Percentiles rank a stretch among this genome's conserved stretches.
Conservation (phyloP, 2,329 filamentous ascomycete genomes). For the Talaromyces atroroseus region DNA sequence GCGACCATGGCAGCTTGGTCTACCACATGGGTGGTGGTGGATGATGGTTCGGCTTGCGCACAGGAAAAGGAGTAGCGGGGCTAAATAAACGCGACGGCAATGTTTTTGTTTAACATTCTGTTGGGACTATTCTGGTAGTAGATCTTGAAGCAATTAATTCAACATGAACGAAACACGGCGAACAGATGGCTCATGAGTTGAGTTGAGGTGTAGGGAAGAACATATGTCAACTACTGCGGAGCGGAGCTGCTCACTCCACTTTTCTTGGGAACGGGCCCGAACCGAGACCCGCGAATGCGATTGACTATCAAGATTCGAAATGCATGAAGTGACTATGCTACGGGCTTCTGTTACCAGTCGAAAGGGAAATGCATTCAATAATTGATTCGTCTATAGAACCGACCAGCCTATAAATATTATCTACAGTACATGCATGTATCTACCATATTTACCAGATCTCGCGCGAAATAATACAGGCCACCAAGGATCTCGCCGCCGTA, state of each 20-base stretch:
- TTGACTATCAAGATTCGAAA: too few relatives aligned
- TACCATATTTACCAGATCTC: background rate
- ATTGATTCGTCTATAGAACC: background rate
- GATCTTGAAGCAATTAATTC: constrained; percentile 2
- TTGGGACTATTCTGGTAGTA: constrained; percentile 17
- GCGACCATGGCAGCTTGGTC: constrained; percentile 24
- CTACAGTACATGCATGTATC: background rate
- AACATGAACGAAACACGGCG: background rate
- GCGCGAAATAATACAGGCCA: background rate
- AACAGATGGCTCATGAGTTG: background rate
- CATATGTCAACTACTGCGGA: background rate
- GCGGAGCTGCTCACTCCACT: background rate
- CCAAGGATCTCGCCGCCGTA: background rate
- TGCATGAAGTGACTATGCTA: too few relatives aligned
- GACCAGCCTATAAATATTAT: background rate
- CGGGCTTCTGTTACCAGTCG: too few relatives aligned
- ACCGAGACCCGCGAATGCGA: background rate
- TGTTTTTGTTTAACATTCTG: constrained; percentile 22
- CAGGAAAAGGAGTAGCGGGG: constrained; percentile 16
- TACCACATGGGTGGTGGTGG: constrained; percentile 29
- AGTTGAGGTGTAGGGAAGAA: background rate
- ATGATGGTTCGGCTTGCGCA: constrained; percentile 17
- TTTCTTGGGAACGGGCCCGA: background rate
- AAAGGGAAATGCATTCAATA: background rate
- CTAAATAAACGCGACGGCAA: constrained; percentile 14